phyloP scores from a whole-genome alignment of 129 eudicot species.

The Scalesia atractyloides region DNA sequence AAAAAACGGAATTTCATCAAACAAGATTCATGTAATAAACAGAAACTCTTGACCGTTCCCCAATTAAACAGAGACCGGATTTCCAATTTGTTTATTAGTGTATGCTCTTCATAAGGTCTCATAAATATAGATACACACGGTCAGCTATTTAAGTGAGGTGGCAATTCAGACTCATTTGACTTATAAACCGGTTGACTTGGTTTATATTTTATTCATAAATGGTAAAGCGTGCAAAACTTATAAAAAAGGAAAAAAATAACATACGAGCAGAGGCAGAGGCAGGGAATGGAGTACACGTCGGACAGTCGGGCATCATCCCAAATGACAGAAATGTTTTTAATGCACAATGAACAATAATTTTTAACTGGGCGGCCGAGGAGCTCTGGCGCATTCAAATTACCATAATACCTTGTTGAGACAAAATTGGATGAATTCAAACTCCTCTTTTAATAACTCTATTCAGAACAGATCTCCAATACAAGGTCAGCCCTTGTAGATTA shows the following conservation, averaged over 20 bases:
- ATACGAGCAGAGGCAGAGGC: constrained; percentile 50
- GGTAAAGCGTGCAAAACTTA: no score
- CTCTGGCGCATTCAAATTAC: constrained; percentile 41
- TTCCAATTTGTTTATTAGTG: no score
- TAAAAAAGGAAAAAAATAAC: no score
- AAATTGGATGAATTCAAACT: constrained; percentile 54
- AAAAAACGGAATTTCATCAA: constrained; percentile 12
- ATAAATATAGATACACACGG: no score
- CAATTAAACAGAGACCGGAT: no score
- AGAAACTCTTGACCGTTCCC: no score
- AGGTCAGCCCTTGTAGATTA: constrained; percentile 42
- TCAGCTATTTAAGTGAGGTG: no score
- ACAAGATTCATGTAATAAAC: constrained; percentile 3
- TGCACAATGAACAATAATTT: constrained; percentile 33
- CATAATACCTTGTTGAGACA: constrained; percentile 61
- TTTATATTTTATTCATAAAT: no score
- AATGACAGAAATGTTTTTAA: constrained; percentile 31
- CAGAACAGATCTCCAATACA: constrained; percentile 40
- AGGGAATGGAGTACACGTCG: constrained; percentile 50
- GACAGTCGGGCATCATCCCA: constrained; percentile 36
- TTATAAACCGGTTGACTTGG: no score
- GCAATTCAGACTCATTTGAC: no score
- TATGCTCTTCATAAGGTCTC: no score
- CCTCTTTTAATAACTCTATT: constrained; percentile 41
- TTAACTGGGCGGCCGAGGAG: constrained; percentile 31